These are phyloP conservation scores for Magnolia changhungtana DNA, from an alignment of 164 flowering plant genomes.

Conservation along the genomic window DNA sequence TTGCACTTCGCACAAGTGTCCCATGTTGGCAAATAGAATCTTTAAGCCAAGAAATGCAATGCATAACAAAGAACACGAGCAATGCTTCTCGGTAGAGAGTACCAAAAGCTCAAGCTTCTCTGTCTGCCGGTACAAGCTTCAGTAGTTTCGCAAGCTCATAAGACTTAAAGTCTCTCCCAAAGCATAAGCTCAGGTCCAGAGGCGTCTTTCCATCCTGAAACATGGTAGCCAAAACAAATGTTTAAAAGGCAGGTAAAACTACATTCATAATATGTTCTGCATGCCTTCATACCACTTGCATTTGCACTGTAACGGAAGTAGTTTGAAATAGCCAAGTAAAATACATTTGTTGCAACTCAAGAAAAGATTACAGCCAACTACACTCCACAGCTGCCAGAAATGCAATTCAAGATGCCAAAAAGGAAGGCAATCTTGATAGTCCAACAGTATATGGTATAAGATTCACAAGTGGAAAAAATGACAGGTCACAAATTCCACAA, in stretches of 20 bases:
- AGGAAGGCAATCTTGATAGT: no score
- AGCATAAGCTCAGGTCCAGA: constrained; percentile 76
- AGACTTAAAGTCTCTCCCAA: constrained; percentile 90
- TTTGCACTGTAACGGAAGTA: neutral
- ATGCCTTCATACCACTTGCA: neutral
- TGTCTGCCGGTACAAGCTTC: constrained; percentile 65
- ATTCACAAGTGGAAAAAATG: neutral
- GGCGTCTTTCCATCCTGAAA: constrained; percentile 85
- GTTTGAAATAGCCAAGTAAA: neutral
- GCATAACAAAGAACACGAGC: no score
- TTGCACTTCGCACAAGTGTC: no score
- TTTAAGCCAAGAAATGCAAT: no score
- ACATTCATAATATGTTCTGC: no score
- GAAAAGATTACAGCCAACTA: neutral
- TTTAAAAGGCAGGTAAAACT: no score
- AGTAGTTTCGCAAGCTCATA: constrained; percentile 82
- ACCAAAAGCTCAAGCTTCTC: constrained; percentile 24
- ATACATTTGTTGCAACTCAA: neutral
- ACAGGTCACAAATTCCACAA: neutral
- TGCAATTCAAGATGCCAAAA: neutral
- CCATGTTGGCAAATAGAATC: no score
- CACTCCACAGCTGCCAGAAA: neutral
- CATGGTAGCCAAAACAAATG: neutral
- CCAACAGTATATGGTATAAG: no score
- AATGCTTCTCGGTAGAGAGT: neutral